These are phyloP conservation scores for Leishmania turanica DNA, from an alignment of 208 protist genomes.

Conservation along the genomic window DNA sequence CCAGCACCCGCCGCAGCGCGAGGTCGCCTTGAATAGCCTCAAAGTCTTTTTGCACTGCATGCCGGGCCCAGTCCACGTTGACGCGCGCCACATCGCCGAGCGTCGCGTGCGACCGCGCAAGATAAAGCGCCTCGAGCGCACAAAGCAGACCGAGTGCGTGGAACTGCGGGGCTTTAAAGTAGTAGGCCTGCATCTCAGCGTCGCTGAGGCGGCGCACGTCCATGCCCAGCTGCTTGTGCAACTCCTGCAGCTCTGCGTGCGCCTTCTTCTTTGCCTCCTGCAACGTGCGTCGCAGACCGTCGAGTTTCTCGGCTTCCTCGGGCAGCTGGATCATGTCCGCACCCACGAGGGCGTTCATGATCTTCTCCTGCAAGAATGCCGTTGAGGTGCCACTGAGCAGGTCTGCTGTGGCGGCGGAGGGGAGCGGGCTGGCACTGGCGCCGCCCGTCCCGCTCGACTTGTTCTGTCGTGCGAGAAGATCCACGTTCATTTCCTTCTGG, in stretches of 20 bases:
- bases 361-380: constrained; percentile 70
- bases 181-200: constrained; percentile 58
- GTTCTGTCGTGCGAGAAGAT: constrained; percentile 54
- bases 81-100: constrained; percentile 71
- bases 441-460: background rate
- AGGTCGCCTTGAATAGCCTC: constrained; percentile 56
- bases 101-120: constrained; percentile 71
- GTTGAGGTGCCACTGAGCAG: constrained; percentile 75
- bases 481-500: constrained; percentile 84
- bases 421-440: constrained; percentile 38
- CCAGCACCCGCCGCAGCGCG: constrained; percentile 54
- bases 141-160: constrained; percentile 54
- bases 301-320: constrained; percentile 73
- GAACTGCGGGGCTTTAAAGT: constrained; percentile 76
- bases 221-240: constrained; percentile 72
- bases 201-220: constrained; percentile 70
- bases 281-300: constrained; percentile 75
- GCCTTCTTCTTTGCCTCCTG: constrained; percentile 87
- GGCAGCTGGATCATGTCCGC: constrained; percentile 79
- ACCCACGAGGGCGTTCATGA: constrained; percentile 70
- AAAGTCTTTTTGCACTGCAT: constrained; percentile 67
- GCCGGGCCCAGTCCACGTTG: constrained; percentile 67
- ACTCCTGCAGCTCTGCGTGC: constrained; percentile 66
- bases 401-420: constrained; percentile 68
- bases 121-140: constrained; percentile 74